Evolutionary conservation across 176 grass and related monocot species (phyloP), one percentile per base, ranked within the genome.

Genomic region (Eleusine coracana): DNA sequence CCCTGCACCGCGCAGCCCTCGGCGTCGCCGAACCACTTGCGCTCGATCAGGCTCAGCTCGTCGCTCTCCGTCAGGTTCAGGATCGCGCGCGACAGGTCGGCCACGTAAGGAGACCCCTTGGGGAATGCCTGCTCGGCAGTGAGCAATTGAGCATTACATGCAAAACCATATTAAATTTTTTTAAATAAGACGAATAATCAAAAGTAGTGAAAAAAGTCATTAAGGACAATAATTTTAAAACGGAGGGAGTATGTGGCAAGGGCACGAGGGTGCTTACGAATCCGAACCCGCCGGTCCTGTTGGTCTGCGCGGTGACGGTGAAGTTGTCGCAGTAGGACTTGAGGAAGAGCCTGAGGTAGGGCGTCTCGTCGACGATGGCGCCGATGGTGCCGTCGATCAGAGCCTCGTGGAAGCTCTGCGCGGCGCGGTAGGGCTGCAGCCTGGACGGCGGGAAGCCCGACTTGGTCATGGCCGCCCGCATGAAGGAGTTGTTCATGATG

Each of bases 71-170:
- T 94, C 10, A 94, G 73, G 78, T 82, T 91, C 16, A 94, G 84
- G 78, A 97, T 92, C 38, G 90, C 90, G 58, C 82, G 75, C 4
- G 92, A 94, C 50, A 97, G 79, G 66, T 97, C 95, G 10, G 74
- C 34, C 20, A 92, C 88, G 37, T 92, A 73, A 20, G 92, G 92
- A 5, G 92, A 97, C 0, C 87, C 87, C 68, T 90, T 97, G 0
- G 73, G 87, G 38, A 97, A 92, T 0, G 85, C 91, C 91, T 93
- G 64, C 15, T 52, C 50, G 50, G 6, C 42, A 45, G 8, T 45
- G 42, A 45, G 42, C 7, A 10, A 45, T 1, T 45, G 42, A 45
- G 42, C 42, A 10, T 10, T 45, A 45, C 42, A 45, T 45, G 9
- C 10, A 45, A 9, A 45, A 45, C 42, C 0, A 45, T 45, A 45